These are phyloP conservation scores for Penicillium macrosclerotiorum DNA, from an alignment of 495 filamentous ascomycete genomes.

Conservation along the genomic window DNA sequence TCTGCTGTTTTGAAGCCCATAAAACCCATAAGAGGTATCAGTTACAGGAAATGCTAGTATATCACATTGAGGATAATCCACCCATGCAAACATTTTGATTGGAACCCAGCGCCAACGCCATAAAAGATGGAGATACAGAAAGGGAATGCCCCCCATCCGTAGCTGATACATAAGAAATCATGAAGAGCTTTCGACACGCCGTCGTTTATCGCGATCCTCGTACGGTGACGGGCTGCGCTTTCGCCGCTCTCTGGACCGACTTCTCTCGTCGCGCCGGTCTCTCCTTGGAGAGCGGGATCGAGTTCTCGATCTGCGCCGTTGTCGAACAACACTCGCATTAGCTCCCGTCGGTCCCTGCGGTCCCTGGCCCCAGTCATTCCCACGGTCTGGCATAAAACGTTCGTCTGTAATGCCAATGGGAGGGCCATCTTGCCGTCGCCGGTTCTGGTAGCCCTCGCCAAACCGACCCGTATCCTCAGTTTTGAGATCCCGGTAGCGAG, in stretches of 20 bases:
- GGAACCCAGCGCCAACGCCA: slow-evolving; percentile 27
- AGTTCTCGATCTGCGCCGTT: slow-evolving; percentile 35
- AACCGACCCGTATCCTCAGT: slow-evolving; percentile 90
- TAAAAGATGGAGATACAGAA: no score
- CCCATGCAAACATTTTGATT: slow-evolving; percentile 14
- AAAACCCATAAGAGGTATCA: slow-evolving; percentile 5
- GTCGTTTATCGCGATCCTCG: slow-evolving; percentile 65
- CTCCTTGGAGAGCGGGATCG: slow-evolving; percentile 34
- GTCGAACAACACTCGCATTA: slow-evolving; percentile 47
- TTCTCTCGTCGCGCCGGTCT: slow-evolving; percentile 27
- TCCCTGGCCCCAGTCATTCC: slow-evolving; percentile 26
- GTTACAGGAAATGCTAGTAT: slow-evolving; percentile 11
- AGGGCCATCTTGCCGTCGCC: slow-evolving; percentile 37
- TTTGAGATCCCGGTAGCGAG: slow-evolving; percentile 83
- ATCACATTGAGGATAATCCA: slow-evolving; percentile 3
- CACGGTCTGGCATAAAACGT: slow-evolving; percentile 66
- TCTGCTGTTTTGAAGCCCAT: no score
- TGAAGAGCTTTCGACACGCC: slow-evolving; percentile 52
- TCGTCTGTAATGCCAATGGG: slow-evolving; percentile 59
- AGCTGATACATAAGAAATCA: no score
- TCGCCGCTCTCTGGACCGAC: slow-evolving; percentile 53
- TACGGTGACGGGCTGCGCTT: slow-evolving; percentile 67
- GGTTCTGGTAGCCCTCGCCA: slow-evolving; percentile 60
- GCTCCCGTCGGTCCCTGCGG: slow-evolving; percentile 47
- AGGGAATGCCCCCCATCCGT: no score